Percentiles rank a stretch among this genome's conserved stretches.
phyloP scores from a whole-genome alignment of 257 asterid genomes.

The Linaria vulgaris region DNA sequence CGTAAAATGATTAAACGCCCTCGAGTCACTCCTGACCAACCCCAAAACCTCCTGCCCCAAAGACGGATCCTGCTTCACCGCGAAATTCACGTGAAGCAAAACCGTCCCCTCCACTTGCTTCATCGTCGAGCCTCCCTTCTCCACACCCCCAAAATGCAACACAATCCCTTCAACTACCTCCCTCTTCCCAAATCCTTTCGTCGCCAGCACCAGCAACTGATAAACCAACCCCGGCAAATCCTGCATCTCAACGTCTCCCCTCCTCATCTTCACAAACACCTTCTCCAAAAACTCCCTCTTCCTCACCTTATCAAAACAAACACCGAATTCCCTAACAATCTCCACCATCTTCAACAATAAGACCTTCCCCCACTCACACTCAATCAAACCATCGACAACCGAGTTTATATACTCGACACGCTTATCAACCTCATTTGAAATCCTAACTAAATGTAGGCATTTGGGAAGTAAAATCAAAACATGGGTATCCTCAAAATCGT shows the following conservation, averaged over 20 bases:
- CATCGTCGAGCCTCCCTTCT: constrained; percentile 53
- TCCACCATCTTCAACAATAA: constrained; percentile 74
- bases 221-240: constrained; percentile 82
- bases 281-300: constrained; percentile 59
- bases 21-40: constrained; percentile 58
- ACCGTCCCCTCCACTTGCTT: constrained; percentile 91
- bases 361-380: constrained; percentile 60
- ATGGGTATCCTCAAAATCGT: constrained; percentile 59
- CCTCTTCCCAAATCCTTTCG: constrained; percentile 76
- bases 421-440: constrained; percentile 56
- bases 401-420: constrained; percentile 45
- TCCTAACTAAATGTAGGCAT: constrained; percentile 54
- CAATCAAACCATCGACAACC: constrained; percentile 46
- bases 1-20: constrained; percentile 77
- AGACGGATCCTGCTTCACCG: constrained; percentile 84
- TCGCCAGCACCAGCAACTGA: constrained; percentile 72
- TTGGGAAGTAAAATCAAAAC: constrained; percentile 56
- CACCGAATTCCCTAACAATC: constrained; percentile 49
- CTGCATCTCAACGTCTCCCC: constrained; percentile 60
- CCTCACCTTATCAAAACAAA: constrained; percentile 48
- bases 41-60: constrained; percentile 77
- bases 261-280: constrained; percentile 54
- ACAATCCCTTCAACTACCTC: constrained; percentile 80
- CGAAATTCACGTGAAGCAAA: constrained; percentile 81
- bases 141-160: constrained; percentile 55